A percentile compares a stretch with the other conserved stretches of the same genome.
phyloP scores from a whole-genome alignment of 257 asterid species.

The Lycium ferocissimum region DNA sequence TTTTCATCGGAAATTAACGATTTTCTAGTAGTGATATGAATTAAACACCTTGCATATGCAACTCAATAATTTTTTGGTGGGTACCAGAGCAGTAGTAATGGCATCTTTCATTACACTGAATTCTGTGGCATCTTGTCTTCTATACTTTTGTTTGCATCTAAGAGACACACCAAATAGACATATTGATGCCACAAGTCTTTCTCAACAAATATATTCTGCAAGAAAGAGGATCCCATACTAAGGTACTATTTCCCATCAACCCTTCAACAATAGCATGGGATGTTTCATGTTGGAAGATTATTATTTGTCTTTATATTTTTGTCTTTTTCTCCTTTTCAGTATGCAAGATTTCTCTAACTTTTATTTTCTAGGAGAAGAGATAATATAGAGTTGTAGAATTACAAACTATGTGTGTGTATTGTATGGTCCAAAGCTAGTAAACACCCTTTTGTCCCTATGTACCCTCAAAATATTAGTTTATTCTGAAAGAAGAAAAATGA shows the following conservation, averaged over 20 bases:
- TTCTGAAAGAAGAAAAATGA: neutral
- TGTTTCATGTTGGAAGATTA: constrained; percentile 20
- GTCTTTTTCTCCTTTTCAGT: neutral
- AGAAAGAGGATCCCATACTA: neutral
- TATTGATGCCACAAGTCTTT: constrained; percentile 19
- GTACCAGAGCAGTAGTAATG: neutral
- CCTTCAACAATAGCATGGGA: constrained; percentile 18
- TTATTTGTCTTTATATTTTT: neutral
- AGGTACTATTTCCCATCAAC: neutral
- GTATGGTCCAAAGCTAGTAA: neutral
- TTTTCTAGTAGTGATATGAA: neutral
- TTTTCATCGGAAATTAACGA: neutral
- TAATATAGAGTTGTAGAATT: neutral
- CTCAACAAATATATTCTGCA: constrained; percentile 29
- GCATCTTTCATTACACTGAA: constrained; percentile 28
- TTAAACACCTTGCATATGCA: neutral
- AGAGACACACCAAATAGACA: constrained; percentile 6
- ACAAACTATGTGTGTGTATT: neutral
- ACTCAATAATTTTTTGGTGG: neutral
- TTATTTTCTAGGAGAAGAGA: neutral
- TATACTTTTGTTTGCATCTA: constrained; percentile 19
- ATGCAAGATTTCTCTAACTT: neutral
- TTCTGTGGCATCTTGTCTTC: constrained; percentile 20
- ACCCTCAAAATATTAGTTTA: neutral
- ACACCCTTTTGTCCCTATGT: neutral